Evolutionary conservation across 805 yeast genomes (phyloP).

Genomic region (Lipomyces anomalus): DNA sequence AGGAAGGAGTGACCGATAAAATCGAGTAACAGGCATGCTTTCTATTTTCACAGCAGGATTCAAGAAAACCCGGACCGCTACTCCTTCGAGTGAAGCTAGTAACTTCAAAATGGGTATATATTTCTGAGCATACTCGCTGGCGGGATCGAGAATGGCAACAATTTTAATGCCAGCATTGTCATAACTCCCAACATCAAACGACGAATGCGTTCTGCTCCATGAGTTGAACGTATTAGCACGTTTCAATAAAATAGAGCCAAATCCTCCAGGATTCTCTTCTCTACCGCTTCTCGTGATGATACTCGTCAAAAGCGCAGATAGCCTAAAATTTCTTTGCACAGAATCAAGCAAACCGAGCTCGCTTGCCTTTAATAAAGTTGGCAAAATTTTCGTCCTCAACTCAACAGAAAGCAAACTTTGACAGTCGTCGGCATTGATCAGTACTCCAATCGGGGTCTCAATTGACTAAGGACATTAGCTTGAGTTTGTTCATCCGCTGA

Average conservation of each 20-base stretch:
- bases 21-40: conserved; percentile 49
- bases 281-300: conserved; percentile 5
- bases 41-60: conserved; percentile 47
- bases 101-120: conserved; percentile 43
- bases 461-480: no score
- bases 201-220: conserved; percentile 7
- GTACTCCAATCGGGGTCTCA: no score
- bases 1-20: conserved; percentile 48
- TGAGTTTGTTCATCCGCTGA: no score
- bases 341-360: conserved; percentile 5
- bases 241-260: neutral
- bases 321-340: neutral
- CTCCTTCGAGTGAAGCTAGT: conserved; percentile 42
- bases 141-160: conserved; percentile 63
- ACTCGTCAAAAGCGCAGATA: conserved; percentile 11
- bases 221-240: conserved; percentile 6
- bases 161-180: conserved; percentile 46
- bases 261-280: conserved; percentile 9
- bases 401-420: conserved; percentile 27
- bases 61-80: conserved; percentile 49
- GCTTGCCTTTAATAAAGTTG: conserved; percentile 12
- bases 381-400: conserved; percentile 10
- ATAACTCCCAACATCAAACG: conserved; percentile 27
- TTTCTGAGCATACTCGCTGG: conserved; percentile 62
- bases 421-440: conserved; percentile 15